These are phyloP conservation scores for Pezizomycotina sp. DNA, from an alignment of 2,329 filamentous ascomycete species.

Conservation along the genomic window DNA sequence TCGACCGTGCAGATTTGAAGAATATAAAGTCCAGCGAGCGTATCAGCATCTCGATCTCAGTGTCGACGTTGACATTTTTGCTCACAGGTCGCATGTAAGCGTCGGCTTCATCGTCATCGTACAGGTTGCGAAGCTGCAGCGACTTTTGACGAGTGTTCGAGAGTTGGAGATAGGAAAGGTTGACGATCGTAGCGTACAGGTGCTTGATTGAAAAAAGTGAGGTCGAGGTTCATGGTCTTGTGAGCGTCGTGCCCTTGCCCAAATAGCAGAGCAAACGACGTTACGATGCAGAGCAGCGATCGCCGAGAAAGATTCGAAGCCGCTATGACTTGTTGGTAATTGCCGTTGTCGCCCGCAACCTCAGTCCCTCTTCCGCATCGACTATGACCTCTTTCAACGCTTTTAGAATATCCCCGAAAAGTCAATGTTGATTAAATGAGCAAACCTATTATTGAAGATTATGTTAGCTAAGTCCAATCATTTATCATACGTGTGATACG, in stretches of 20 bases:
- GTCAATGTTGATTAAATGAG: conserved; percentile 95
- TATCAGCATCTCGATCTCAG: conserved; percentile 79
- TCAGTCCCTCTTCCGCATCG: conserved; percentile 43
- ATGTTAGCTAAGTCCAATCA: too few species aligned
- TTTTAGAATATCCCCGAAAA: conserved; percentile 95
- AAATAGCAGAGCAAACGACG: conserved; percentile 86
- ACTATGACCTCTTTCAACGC: conserved; percentile 83
- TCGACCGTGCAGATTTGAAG: conserved; percentile 30
- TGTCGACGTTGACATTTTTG: conserved; percentile 82
- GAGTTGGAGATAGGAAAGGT: conserved; percentile 63
- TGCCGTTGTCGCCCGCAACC: conserved; percentile 35
- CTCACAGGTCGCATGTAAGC: conserved; percentile 32
- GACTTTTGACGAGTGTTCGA: conserved; percentile 64
- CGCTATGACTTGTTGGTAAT: conserved; percentile 33
- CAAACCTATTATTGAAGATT: too few species aligned
- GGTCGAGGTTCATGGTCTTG: conserved; percentile 65
- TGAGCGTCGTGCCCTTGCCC: conserved; percentile 81
- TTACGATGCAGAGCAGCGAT: conserved; percentile 82
- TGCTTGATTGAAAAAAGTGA: conserved; percentile 91
- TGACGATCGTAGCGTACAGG: conserved; percentile 69
- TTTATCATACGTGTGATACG: background rate
- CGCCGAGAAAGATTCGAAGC: conserved; percentile 65
- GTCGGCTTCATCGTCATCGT: conserved; percentile 29
- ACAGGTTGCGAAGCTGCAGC: conserved; percentile 51
- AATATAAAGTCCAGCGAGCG: conserved; percentile 71